A percentile compares a stretch with the other conserved stretches of the same genome.
These are phyloP conservation scores for Aspergillus arachidicola DNA, from an alignment of 2,329 filamentous ascomycete genomes.

Conservation along the genomic window DNA sequence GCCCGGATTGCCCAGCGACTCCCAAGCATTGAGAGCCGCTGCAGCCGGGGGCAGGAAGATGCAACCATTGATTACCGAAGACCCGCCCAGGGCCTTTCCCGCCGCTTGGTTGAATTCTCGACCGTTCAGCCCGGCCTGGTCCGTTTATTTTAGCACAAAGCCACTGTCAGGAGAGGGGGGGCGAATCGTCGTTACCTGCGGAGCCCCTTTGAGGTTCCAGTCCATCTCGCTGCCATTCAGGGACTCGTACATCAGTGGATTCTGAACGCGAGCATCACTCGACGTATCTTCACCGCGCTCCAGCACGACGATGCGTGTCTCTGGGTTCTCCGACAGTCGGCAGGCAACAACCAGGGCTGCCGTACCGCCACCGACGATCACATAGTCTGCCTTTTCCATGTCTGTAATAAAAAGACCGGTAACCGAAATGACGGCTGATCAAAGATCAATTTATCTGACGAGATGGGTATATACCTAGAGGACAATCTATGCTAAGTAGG, in stretches of 20 bases:
- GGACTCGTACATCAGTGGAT: conserved; percentile 21
- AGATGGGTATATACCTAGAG: neutral
- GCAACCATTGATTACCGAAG: conserved; percentile 49
- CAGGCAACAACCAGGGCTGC: conserved; percentile 11
- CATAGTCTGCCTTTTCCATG: conserved; percentile 2
- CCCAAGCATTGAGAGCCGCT: conserved; percentile 51
- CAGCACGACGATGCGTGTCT: conserved; percentile 7
- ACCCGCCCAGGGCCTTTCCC: conserved; percentile 55
- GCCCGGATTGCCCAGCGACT: conserved; percentile 47
- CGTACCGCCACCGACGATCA: conserved; percentile 11
- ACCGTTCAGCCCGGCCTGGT: conserved; percentile 36
- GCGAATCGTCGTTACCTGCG: conserved; percentile 15
- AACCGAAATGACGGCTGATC: neutral
- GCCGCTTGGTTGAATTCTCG: conserved; percentile 47
- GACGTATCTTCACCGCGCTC: conserved; percentile 23
- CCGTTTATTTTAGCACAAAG: neutral
- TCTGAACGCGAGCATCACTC: conserved; percentile 25
- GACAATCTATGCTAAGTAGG: neutral
- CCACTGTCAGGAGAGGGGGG: neutral
- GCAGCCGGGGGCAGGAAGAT: conserved; percentile 23
- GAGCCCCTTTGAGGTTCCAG: conserved; percentile 27
- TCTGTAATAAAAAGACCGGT: neutral
- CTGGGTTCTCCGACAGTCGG: conserved; percentile 14
- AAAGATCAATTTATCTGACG: neutral
- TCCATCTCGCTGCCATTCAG: conserved; percentile 28